Evolutionary conservation across 108 stramenopile species (phyloP).

Genomic region (Schizochytrium sp.): DNA sequence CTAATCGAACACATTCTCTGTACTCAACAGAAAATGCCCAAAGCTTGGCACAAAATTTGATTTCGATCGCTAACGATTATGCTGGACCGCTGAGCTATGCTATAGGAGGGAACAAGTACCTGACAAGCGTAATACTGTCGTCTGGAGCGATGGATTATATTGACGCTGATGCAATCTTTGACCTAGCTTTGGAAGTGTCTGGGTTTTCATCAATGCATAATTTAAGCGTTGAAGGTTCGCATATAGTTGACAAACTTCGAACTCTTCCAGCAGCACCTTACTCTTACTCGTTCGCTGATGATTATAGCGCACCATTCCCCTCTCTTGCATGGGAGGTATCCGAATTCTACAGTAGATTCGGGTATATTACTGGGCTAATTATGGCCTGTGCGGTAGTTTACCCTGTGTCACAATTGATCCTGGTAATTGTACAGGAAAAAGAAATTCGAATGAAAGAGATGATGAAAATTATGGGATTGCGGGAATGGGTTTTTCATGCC

Average conservation of each 20-base stretch:
- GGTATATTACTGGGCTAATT: constrained; percentile 65
- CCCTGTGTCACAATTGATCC: constrained; percentile 73
- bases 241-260: background rate
- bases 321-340: constrained; percentile 2
- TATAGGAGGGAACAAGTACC: background rate
- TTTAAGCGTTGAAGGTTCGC: background rate
- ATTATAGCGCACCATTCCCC: constrained; percentile 30
- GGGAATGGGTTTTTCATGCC: constrained; percentile 79
- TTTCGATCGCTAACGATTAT: background rate
- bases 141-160: background rate
- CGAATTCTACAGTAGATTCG: background rate
- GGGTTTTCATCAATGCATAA: background rate
- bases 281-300: constrained; percentile 3
- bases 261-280: background rate
- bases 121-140: background rate
- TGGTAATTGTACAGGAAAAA: constrained; percentile 72
- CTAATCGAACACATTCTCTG: constrained; percentile 18
- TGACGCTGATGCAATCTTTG: background rate
- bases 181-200: background rate
- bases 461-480: constrained; percentile 64
- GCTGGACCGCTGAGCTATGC: background rate
- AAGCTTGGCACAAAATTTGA: background rate
- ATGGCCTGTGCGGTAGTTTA: constrained; percentile 77
- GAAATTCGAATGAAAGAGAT: constrained; percentile 65
- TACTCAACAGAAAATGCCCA: background rate